Conservation (phyloP, 2,329 filamentous ascomycete species). For the Pestalotiopsis sp. region DNA sequence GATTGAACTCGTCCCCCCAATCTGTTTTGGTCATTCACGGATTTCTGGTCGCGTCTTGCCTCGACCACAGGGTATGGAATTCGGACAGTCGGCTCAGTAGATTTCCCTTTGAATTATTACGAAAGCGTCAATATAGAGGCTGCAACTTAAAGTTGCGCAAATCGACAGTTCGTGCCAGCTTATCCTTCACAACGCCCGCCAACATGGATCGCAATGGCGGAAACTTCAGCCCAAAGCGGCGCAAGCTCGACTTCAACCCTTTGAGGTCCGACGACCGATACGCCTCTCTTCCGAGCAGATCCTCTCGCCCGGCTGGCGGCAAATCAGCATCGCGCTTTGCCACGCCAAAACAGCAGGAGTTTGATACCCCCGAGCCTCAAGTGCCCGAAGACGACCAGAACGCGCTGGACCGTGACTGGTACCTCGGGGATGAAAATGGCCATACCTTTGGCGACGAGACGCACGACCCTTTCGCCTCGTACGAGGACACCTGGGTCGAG, state of each 20-base stretch:
- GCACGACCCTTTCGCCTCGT: constrained; percentile 88
- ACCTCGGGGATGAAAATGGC: constrained; percentile 80
- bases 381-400: constrained; percentile 69
- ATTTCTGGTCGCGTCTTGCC: not conserved
- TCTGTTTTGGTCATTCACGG: not conserved
- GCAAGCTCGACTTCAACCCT: constrained; percentile 64
- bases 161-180: not conserved
- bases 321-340: constrained; percentile 18
- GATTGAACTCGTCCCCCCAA: not conserved
- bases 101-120: not conserved
- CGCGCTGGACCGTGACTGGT: constrained; percentile 90
- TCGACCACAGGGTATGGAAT: not conserved
- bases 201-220: constrained; percentile 32
- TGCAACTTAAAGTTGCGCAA: not conserved
- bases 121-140: not conserved
- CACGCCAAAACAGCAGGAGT: constrained; percentile 55
- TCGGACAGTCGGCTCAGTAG: not conserved
- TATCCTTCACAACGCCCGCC: not conserved
- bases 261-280: constrained; percentile 58
- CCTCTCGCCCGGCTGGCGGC: constrained; percentile 29
- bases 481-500: constrained; percentile 71
- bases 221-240: constrained; percentile 59
- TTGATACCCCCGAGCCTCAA: constrained; percentile 63
- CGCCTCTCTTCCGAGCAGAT: constrained; percentile 50
- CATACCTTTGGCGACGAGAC: constrained; percentile 87